A percentile compares a stretch with the other conserved stretches of the same genome.
These are phyloP conservation scores for Pseudognaphalium luteoalbum DNA, from an alignment of 129 eudicot species.

Conservation along the genomic window DNA sequence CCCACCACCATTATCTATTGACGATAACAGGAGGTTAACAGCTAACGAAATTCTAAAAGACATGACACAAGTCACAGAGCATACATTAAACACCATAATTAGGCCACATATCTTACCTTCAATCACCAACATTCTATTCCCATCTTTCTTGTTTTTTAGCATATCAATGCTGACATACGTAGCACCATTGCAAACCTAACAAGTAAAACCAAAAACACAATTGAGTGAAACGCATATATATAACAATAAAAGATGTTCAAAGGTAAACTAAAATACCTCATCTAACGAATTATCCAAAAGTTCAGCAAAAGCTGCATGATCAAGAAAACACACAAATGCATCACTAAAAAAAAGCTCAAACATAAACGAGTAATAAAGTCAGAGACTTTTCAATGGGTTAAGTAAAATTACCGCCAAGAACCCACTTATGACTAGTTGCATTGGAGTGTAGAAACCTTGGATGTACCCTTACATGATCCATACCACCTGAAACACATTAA, in stretches of 20 bases:
- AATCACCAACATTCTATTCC: conserved; percentile 76
- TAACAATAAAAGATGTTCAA: not conserved
- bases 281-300: conserved; percentile 92
- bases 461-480: conserved; percentile 98
- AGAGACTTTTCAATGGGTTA: conserved; percentile 8
- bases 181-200: conserved; percentile 81
- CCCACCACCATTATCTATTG: conserved; percentile 90
- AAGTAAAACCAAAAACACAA: not conserved
- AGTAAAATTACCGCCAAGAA: conserved; percentile 80
- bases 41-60: not conserved
- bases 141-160: conserved; percentile 77
- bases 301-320: conserved; percentile 82
- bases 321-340: conserved; percentile 3
- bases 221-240: not conserved
- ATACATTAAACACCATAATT: conserved; percentile 12
- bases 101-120: conserved; percentile 86
- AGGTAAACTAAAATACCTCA: conserved; percentile 49
- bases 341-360: conserved; percentile 12
- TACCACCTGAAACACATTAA: conserved; percentile 59
- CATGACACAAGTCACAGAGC: not conserved
- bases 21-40: conserved; percentile 14
- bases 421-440: conserved; percentile 99
- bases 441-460: conserved; percentile 92
- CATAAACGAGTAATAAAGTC: conserved; percentile 6
- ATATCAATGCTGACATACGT: conserved; percentile 81